Conservation (phyloP, 768 basidiomycete genomes). For the Mycena rebaudengoi region DNA sequence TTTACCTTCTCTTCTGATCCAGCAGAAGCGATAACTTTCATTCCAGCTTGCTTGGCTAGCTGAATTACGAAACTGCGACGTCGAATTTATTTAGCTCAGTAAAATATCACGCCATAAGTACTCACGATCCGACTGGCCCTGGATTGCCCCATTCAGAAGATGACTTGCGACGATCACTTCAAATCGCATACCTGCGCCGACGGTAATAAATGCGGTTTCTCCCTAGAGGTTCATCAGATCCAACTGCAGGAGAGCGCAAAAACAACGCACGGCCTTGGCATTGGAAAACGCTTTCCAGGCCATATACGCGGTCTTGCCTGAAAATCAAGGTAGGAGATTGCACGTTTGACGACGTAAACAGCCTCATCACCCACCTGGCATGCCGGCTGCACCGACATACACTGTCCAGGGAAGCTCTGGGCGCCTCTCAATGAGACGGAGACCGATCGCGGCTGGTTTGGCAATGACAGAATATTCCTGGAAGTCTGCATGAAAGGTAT, state of each 20-base stretch:
- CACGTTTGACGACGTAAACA: not conserved
- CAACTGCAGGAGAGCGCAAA: not conserved
- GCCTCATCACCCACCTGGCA: not conserved
- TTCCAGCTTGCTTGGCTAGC: conserved; percentile 38
- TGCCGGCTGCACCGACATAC: conserved; percentile 5
- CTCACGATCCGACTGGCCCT: conserved; percentile 9
- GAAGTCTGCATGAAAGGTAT: conserved; percentile 35
- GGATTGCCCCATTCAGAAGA: no score
- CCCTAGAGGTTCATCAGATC: not conserved
- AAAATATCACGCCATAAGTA: not conserved
- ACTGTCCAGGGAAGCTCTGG: not conserved
- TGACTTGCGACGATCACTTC: no score
- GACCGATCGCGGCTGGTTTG: not conserved
- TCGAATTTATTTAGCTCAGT: no score
- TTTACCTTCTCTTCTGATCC: conserved; percentile 62
- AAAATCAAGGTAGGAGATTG: no score
- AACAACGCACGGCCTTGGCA: not conserved
- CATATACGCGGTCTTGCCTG: no score
- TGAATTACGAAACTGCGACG: conserved; percentile 40
- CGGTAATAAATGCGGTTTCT: not conserved
- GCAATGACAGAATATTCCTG: conserved; percentile 28
- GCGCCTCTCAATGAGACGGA: not conserved
- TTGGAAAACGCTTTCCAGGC: no score
- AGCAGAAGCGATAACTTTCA: conserved; percentile 59
- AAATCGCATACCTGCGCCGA: conserved; percentile 4